Conservation (phyloP, 2,329 filamentous ascomycete genomes). For the Rugonectria rugulosa region DNA sequence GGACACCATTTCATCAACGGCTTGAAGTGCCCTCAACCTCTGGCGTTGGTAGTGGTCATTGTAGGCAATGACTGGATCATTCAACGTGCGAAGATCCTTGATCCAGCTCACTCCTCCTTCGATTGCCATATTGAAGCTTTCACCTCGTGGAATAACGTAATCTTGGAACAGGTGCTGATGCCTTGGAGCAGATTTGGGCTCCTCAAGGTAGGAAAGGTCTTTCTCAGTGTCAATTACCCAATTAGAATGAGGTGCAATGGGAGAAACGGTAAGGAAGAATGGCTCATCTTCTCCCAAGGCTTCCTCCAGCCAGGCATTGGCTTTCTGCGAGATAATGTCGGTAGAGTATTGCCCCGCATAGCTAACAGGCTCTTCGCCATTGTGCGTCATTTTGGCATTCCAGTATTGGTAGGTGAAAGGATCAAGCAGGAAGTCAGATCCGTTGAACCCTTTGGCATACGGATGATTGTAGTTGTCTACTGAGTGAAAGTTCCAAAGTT, state of each 20-base stretch:
- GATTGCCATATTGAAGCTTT: constrained; percentile 69
- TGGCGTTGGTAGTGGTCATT: constrained; percentile 51
- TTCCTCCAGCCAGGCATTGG: constrained; percentile 54
- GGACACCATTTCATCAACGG: constrained; percentile 55
- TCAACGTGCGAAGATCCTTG: constrained; percentile 45
- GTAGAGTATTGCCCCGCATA: constrained; percentile 1
- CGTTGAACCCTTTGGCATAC: not conserved
- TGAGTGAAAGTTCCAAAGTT: constrained; percentile 71
- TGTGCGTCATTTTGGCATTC: constrained; percentile 1
- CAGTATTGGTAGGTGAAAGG: constrained; percentile 11
- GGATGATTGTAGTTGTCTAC: constrained; percentile 62
- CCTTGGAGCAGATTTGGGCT: constrained; percentile 52
- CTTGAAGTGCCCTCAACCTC: constrained; percentile 52
- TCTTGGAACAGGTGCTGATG: constrained; percentile 68
- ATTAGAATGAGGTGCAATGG: constrained; percentile 47
- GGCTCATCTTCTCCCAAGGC: constrained; percentile 54
- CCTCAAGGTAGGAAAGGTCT: not conserved
- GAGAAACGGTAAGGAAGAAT: constrained; percentile 65
- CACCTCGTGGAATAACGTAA: constrained; percentile 65
- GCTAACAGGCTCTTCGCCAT: not conserved
- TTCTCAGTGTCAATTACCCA: constrained; percentile 16
- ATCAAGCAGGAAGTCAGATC: constrained; percentile 10
- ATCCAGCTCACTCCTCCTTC: constrained; percentile 55
- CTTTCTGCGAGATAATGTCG: not conserved
- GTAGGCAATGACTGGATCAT: constrained; percentile 42